Evolutionary conservation across 1,284 basidiomycete genomes (phyloP).

Genomic region (Tetrapyrgos nigripes): DNA sequence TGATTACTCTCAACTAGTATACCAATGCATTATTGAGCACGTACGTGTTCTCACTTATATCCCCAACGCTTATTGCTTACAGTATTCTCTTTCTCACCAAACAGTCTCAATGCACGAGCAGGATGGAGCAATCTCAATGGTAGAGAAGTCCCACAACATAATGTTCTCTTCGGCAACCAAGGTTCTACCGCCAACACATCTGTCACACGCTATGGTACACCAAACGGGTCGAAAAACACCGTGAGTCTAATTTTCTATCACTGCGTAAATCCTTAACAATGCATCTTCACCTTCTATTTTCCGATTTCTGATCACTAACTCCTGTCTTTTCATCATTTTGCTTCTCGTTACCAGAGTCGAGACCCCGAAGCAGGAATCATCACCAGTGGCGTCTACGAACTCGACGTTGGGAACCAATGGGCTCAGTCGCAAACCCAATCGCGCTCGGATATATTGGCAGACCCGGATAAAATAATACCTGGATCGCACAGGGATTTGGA

Average conservation of each 20-base stretch:
- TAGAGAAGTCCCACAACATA: not conserved
- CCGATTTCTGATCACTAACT: too few species aligned
- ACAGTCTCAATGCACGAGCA: constrained; percentile 3
- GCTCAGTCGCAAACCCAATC: not conserved
- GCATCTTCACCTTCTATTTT: not conserved
- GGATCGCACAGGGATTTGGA: not conserved
- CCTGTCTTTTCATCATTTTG: too few species aligned
- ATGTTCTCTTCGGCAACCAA: not conserved
- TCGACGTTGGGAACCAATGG: constrained; percentile 1
- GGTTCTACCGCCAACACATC: not conserved
- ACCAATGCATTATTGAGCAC: constrained; percentile 16
- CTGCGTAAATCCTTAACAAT: not conserved
- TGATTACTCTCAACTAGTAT: too few species aligned
- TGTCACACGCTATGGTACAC: not conserved
- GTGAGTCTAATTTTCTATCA: not conserved
- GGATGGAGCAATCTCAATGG: constrained; percentile 9
- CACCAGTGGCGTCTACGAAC: constrained; percentile 3
- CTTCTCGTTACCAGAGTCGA: not conserved
- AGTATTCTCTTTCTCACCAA: not conserved
- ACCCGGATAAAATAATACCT: not conserved
- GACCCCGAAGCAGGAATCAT: constrained; percentile 4
- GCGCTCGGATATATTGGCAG: not conserved
- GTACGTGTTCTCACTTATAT: not conserved
- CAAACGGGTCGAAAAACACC: not conserved
- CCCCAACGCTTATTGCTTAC: not conserved